These are phyloP conservation scores for Trametes gibbosa DNA, from an alignment of 768 basidiomycete species.

Conservation along the genomic window DNA sequence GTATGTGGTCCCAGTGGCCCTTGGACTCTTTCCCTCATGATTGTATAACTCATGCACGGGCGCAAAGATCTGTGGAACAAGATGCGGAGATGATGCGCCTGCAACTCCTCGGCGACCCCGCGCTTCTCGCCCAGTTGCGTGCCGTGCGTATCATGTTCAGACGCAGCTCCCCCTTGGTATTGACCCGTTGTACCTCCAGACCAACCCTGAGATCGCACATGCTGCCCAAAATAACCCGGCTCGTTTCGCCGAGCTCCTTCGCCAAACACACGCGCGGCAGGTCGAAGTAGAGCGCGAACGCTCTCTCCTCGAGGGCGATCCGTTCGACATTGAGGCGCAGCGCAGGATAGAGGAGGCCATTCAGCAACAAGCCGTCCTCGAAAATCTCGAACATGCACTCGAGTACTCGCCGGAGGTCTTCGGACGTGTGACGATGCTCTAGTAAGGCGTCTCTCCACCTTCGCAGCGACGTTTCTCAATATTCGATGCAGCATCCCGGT, in stretches of 20 bases:
- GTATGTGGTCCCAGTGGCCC: conserved; percentile 29
- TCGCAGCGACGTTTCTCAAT: background rate
- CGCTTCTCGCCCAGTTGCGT: conserved; percentile 70
- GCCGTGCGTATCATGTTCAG: conserved; percentile 43
- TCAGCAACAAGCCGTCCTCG: conserved; percentile 80
- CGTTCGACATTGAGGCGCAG: conserved; percentile 91
- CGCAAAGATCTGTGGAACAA: conserved; percentile 59
- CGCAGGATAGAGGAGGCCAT: conserved; percentile 92
- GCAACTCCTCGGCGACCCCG: conserved; percentile 82
- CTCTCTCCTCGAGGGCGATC: conserved; percentile 75
- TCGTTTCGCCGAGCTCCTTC: conserved; percentile 73
- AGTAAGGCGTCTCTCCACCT: conserved; percentile 52
- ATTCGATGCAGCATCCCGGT: conserved; percentile 64
- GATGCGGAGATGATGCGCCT: conserved; percentile 91
- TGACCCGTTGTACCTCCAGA: conserved; percentile 41
- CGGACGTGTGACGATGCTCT: conserved; percentile 94
- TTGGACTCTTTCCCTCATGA: background rate
- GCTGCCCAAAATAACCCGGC: conserved; percentile 68
- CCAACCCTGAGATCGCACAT: conserved; percentile 75
- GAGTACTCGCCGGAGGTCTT: conserved; percentile 94
- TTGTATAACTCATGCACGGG: background rate
- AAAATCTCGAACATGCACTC: conserved; percentile 92
- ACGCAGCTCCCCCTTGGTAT: background rate
- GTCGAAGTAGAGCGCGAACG: conserved; percentile 59
- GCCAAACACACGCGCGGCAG: conserved; percentile 58